A percentile compares a stretch with the other conserved stretches of the same genome.
These are phyloP conservation scores for Fusarium miscanthi DNA, from an alignment of 2,329 filamentous ascomycete species.

Conservation along the genomic window DNA sequence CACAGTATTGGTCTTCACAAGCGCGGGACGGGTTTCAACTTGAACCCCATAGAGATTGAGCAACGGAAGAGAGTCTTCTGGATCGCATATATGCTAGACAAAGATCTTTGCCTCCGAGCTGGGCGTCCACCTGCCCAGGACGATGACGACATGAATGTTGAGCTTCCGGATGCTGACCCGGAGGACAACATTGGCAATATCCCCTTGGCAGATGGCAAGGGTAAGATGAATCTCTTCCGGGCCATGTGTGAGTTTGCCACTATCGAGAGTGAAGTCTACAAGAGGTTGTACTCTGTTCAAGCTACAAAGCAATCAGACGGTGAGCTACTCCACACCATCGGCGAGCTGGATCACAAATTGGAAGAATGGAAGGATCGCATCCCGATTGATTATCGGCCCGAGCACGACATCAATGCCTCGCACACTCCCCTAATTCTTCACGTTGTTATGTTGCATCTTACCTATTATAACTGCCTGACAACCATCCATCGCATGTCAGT, in stretches of 20 bases:
- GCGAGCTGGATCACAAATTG: slow-evolving; percentile 87
- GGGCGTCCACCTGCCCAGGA: slow-evolving; percentile 71
- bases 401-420: slow-evolving; percentile 93
- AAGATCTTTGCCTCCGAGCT: slow-evolving; percentile 69
- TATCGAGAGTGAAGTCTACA: slow-evolving; percentile 96
- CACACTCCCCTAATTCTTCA: slow-evolving; percentile 95
- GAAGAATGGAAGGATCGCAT: slow-evolving; percentile 98
- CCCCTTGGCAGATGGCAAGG: slow-evolving; percentile 85
- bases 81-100: slow-evolving; percentile 74
- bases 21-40: slow-evolving; percentile 88
- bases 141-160: slow-evolving; percentile 88
- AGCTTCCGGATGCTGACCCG: slow-evolving; percentile 90
- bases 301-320: slow-evolving; percentile 92
- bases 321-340: slow-evolving; percentile 93
- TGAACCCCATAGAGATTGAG: slow-evolving; percentile 94
- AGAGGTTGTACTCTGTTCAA: slow-evolving; percentile 89
- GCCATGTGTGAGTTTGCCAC: slow-evolving; percentile 91
- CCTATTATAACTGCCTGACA: slow-evolving; percentile 97
- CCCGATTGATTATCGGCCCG: slow-evolving; percentile 94
- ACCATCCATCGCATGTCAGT: slow-evolving; percentile 99
- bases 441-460: slow-evolving; percentile 92
- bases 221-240: slow-evolving; percentile 94
- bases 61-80: slow-evolving; percentile 78
- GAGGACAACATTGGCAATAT: slow-evolving; percentile 95
- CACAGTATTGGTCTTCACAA: slow-evolving; percentile 98